These are phyloP conservation scores for Solanum hybrid DNA, from an alignment of 305 asterid genomes.

Conservation along the genomic window DNA sequence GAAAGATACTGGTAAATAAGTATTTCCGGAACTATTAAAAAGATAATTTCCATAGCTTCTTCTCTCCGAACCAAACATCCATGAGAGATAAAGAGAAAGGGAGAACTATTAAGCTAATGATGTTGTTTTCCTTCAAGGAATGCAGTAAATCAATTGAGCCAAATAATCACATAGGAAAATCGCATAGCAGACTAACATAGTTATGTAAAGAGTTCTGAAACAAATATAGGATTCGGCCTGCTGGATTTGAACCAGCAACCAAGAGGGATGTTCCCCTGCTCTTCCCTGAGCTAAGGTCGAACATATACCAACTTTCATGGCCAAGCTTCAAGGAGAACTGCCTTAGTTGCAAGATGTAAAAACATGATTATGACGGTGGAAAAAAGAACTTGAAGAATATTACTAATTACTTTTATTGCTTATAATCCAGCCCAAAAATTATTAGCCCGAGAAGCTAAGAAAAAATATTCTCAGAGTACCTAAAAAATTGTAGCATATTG, in stretches of 20 bases:
- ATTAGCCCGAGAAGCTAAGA: background rate
- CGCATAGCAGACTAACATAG: background rate
- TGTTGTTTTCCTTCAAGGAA: background rate
- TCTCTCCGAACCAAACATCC: background rate
- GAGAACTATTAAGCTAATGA: background rate
- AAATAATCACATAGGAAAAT: background rate
- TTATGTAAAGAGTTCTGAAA: background rate
- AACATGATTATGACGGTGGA: background rate
- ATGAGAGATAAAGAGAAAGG: background rate
- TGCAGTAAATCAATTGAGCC: background rate
- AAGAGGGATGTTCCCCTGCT: slow-evolving; percentile 17
- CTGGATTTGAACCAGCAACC: slow-evolving; percentile 25
- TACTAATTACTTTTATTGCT: background rate
- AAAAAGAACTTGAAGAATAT: background rate
- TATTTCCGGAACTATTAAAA: background rate
- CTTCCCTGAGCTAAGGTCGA: slow-evolving; percentile 21
- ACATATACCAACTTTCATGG: background rate
- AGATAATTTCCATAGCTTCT: background rate
- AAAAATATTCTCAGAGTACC: background rate
- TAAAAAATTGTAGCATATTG: background rate
- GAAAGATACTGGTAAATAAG: background rate
- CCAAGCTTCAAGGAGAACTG: background rate
- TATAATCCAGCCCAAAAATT: background rate
- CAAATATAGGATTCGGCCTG: slow-evolving; percentile 6
- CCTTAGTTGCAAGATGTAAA: background rate